Conservation (phyloP, 1,139 yeast species). For the Hansenula lynferdii region DNA sequence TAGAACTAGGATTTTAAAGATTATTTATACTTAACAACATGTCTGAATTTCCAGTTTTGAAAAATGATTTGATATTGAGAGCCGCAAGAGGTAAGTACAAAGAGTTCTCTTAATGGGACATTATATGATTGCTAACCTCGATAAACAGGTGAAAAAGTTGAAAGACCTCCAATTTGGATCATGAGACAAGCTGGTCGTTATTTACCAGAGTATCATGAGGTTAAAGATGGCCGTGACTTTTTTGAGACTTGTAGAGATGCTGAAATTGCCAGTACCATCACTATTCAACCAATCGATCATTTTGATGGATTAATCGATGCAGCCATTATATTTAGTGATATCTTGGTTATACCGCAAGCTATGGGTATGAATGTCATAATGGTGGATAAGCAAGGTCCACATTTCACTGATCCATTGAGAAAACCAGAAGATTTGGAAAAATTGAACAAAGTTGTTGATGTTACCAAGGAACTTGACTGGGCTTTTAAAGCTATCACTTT, state of each 20-base stretch:
- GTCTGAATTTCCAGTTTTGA: constrained; percentile 54
- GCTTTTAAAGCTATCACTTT: constrained; percentile 88
- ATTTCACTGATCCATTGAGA: constrained; percentile 84
- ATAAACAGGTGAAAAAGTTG: constrained; percentile 60
- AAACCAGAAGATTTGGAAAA: constrained; percentile 59
- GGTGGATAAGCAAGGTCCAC: constrained; percentile 95
- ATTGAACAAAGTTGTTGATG: constrained; percentile 60
- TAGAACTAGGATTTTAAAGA: neutral
- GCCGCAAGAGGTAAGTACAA: constrained; percentile 59
- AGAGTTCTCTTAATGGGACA: neutral
- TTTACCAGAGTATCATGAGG: constrained; percentile 87
- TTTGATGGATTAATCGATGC: constrained; percentile 90
- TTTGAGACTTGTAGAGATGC: constrained; percentile 93
- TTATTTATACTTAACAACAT: constrained; percentile 1
- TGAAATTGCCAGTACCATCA: constrained; percentile 87
- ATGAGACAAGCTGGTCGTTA: constrained; percentile 65
- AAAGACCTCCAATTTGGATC: constrained; percentile 97
- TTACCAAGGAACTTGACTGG: constrained; percentile 80
- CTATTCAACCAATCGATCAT: constrained; percentile 93
- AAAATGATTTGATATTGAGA: constrained; percentile 84
- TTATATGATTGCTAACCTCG: constrained; percentile 8
- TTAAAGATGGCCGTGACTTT: constrained; percentile 81
- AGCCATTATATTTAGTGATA: constrained; percentile 94
- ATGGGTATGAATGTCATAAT: constrained; percentile 95
- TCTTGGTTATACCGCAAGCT: constrained; percentile 95